Percentiles rank a stretch among this genome's conserved stretches.
phyloP scores from a whole-genome alignment of 345 rosid species.

The Eutrema heterophyllum region DNA sequence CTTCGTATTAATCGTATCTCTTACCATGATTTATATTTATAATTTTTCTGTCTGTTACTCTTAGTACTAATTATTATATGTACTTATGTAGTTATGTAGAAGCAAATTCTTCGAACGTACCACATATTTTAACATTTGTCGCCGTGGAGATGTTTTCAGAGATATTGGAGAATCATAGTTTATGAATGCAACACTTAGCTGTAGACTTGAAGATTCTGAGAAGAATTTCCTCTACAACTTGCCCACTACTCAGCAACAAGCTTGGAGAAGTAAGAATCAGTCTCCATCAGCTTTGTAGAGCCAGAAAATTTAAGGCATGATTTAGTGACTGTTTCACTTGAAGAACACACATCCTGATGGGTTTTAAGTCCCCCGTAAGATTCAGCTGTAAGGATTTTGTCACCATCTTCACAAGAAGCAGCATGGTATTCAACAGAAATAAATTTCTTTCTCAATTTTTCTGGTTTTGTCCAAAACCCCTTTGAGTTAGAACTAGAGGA shows the following conservation, averaged over 20 bases:
- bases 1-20: too few relatives aligned
- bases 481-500: slow-evolving; percentile 32
- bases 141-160: slow-evolving; percentile 73
- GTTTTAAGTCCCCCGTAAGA: slow-evolving; percentile 8
- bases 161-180: slow-evolving; percentile 13
- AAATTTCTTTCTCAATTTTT: slow-evolving; percentile 27
- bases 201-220: slow-evolving; percentile 12
- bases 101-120: too few relatives aligned
- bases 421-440: slow-evolving; percentile 22
- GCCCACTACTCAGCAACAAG: slow-evolving; percentile 82
- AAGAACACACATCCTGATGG: slow-evolving; percentile 28
- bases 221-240: slow-evolving; percentile 45
- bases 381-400: slow-evolving; percentile 24
- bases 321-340: slow-evolving; percentile 39
- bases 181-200: background rate
- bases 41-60: too few relatives aligned
- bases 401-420: slow-evolving; percentile 28
- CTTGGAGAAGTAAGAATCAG: slow-evolving; percentile 63
- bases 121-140: too few relatives aligned
- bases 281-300: slow-evolving; percentile 54
- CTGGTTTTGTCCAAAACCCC: slow-evolving; percentile 24
- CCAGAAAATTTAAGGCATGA: slow-evolving; percentile 62
- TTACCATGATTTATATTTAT: too few relatives aligned
- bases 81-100: too few relatives aligned
- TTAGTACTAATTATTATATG: too few relatives aligned